phyloP scores from a whole-genome alignment of 495 filamentous ascomycete genomes.

The Aspergillus kassunensis region DNA sequence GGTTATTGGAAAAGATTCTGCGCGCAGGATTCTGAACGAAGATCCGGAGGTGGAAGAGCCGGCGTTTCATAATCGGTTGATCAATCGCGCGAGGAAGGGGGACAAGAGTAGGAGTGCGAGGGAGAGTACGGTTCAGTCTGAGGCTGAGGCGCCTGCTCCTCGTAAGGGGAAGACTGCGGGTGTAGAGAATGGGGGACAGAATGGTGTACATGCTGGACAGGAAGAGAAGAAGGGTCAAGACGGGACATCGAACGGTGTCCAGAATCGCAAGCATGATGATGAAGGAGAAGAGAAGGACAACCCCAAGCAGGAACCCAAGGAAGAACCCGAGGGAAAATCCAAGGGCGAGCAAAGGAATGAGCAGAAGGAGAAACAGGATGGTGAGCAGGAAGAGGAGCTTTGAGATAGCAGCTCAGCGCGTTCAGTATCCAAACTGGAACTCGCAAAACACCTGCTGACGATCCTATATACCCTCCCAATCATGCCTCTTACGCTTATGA shows the following conservation, averaged over 20 bases:
- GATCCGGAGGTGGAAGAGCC: slow-evolving; percentile 38
- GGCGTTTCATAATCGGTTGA: slow-evolving; percentile 41
- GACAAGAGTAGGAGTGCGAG: slow-evolving; percentile 23
- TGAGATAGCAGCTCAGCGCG: background rate
- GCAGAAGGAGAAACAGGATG: background rate
- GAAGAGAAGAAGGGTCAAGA: background rate
- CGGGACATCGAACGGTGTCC: no score
- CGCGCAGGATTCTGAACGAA: slow-evolving; percentile 62
- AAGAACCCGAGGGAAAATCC: background rate
- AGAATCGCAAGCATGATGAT: no score
- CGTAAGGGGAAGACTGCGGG: slow-evolving; percentile 20
- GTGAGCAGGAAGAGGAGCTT: background rate
- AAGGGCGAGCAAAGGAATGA: background rate
- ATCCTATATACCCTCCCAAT: slow-evolving; percentile 12
- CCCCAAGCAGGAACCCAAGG: no score
- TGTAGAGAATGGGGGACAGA: slow-evolving; percentile 14
- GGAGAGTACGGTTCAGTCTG: slow-evolving; percentile 19
- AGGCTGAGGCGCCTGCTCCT: background rate
- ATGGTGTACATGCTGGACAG: background rate
- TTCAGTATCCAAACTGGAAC: no score
- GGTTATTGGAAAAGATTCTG: slow-evolving; percentile 63
- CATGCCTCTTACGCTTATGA: background rate
- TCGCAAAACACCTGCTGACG: background rate
- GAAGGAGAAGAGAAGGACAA: no score
- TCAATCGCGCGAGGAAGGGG: slow-evolving; percentile 26